Evolutionary conservation across 306 rosid species (phyloP), one percentile per base, ranked within the genome.

Genomic region (Quercus bicolor): DNA sequence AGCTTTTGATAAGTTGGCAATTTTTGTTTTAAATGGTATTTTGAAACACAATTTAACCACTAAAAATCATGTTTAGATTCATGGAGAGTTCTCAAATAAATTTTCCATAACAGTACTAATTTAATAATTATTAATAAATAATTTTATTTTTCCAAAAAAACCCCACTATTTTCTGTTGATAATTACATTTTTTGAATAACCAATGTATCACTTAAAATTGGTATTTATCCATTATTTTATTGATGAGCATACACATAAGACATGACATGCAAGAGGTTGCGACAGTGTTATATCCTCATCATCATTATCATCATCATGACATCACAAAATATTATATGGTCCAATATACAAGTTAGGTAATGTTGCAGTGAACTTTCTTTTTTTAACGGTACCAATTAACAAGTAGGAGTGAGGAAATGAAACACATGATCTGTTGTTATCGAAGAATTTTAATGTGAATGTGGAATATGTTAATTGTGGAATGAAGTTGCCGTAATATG

Each of bases 141-240:
- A 37, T 37, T 0, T 37, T 37, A 37, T 37, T 37, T 56, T 15
- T 1, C 7, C 8, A 7, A 18, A 56, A 16, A 56, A 18, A 5
- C 1, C 29, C 11, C 11, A 6, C 23, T 3, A 8, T 56, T 20
- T 56, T 56, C 7, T 18, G 18, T 43, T 75, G 72, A 56, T 81
- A 80, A 78, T 75, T 78, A 59, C 66, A 12, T 56, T 72, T 45
- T 78, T 81, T 78, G 45, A 56, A 84, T 14, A 5, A 60, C 57
- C 72, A 74, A 5, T 29, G 68, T 61, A 14, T 78, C 75, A 65
- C 85, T 81, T 75, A 81, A 79, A 54, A 24, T 66, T 68, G 60
- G 70, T 66, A 23, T 73, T 15, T 20, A 21, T 76, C 28, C 56
- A 59, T 68, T 33, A 24, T 76, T 70, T 70, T 34, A 48, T 21